Evolutionary conservation across 108 stramenopile genomes (phyloP), one percentile per base, ranked within the genome.

Genomic region (Hondaea fermentalgiana): DNA sequence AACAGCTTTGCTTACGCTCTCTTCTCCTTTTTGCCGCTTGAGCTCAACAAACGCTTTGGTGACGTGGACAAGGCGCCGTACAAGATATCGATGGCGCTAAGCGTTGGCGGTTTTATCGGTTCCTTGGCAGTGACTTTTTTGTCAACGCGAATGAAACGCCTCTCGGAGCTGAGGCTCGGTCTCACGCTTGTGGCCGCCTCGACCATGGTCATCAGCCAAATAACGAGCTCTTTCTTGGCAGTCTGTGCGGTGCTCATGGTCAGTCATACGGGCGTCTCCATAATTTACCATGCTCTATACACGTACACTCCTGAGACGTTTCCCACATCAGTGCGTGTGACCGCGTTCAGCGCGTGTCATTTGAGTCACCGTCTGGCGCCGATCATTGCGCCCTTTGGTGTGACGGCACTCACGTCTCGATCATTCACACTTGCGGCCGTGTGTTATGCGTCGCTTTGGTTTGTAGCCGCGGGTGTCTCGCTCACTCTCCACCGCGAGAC

Each of bases 231-330:
- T 16, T 83, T 83, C 23, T 12, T 35, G 6, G n/a, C 3, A 12
- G 51, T 83, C 17, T 47, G 45, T 23, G 10, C 16, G 8, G 51
- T 53, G 12, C 51, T 83, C n/a, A 45, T 83, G 10, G 19, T 2
- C 51, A 53, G 49, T 35, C 76, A 83, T 35, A 28, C 28, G 23
- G 76, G 76, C n/a, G 49, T 83, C 12, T 83, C 76, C 3, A 83
- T 83, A 43, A 83, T 83, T 45, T 83, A 53, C 28, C 76, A 83
- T 23, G 76, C 49, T 43, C 76, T 83, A 0, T 83, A 83, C 76
- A 83, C 76, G 23, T 83, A 83, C 76, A 83, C 76, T 28, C 76
- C 76, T 10, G 76, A 83, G 76, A 53, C 51, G 6, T 83, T 83
- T 53, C 76, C 76, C 23, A 83, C 76, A n/a, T 47, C 76, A 0